Evolutionary conservation across 1,284 basidiomycete genomes (phyloP).

Genomic region (Stygiomarasmius scandens): DNA sequence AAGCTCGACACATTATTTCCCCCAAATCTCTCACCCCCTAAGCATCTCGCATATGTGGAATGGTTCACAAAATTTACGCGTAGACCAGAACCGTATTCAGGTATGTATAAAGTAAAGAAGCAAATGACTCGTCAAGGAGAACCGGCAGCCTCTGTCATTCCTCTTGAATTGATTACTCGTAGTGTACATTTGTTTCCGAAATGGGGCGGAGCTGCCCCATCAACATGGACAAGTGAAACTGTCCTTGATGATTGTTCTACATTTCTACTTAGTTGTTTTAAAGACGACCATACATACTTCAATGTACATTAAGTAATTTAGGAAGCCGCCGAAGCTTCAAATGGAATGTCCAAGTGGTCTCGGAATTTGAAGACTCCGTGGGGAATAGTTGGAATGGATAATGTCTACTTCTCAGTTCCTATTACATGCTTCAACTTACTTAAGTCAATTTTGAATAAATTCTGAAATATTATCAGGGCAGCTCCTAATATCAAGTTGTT

Average conservation of each 20-base stretch:
- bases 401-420: too few relatives aligned
- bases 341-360: too few relatives aligned
- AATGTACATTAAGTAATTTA: too few relatives aligned
- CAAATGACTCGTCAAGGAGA: not conserved
- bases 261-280: conserved; percentile 22
- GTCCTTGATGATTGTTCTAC: conserved; percentile 22
- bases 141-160: conserved; percentile 20
- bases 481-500: too few relatives aligned
- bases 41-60: conserved; percentile 21
- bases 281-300: conserved; percentile 7
- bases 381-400: too few relatives aligned
- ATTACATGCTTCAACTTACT: too few relatives aligned
- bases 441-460: too few relatives aligned
- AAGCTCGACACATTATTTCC: conserved; percentile 1
- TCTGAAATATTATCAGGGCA: too few relatives aligned
- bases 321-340: too few relatives aligned
- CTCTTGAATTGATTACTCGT: conserved; percentile 15
- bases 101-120: conserved; percentile 14
- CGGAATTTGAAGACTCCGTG: too few relatives aligned
- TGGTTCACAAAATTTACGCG: conserved; percentile 16
- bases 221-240: conserved; percentile 26
- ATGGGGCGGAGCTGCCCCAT: conserved; percentile 16
- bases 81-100: conserved; percentile 4
- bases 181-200: conserved; percentile 25
- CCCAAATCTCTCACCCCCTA: conserved; percentile 3